These are phyloP conservation scores for Kuraishia hungarica DNA, from an alignment of 805 yeast genomes.

Conservation along the genomic window DNA sequence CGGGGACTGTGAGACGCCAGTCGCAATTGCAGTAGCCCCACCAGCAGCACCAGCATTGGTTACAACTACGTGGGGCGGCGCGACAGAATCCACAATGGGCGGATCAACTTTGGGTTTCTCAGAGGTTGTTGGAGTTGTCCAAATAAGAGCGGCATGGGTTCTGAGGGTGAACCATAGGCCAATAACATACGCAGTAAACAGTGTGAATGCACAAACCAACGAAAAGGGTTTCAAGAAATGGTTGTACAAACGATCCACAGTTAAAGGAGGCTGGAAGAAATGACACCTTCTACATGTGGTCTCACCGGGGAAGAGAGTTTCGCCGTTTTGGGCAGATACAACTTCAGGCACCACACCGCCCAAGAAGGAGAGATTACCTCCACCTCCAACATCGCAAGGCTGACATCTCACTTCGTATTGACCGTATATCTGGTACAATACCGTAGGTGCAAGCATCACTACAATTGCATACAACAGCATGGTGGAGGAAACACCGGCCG, in stretches of 20 bases:
- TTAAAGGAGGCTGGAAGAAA: constrained; percentile 68
- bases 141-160: constrained; percentile 93
- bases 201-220: constrained; percentile 65
- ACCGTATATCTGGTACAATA: constrained; percentile 85
- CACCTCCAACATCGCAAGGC: constrained; percentile 45
- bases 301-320: constrained; percentile 8
- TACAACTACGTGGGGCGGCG: not conserved
- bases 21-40: not conserved
- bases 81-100: not conserved
- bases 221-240: constrained; percentile 77
- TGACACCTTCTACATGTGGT: constrained; percentile 62
- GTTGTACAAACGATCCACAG: constrained; percentile 57
- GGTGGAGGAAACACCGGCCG: constrained; percentile 96
- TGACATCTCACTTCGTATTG: constrained; percentile 70
- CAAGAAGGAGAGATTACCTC: constrained; percentile 1
- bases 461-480: constrained; percentile 87
- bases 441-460: constrained; percentile 88
- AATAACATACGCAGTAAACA: constrained; percentile 77
- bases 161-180: constrained; percentile 90
- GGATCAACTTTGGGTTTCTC: constrained; percentile 20
- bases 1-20: not conserved
- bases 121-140: constrained; percentile 61
- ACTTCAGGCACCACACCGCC: not conserved
- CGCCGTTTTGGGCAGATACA: not conserved
- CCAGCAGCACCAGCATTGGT: not conserved